phyloP scores from a whole-genome alignment of 345 rosid species.

The Erysimum cheiranthoides region DNA sequence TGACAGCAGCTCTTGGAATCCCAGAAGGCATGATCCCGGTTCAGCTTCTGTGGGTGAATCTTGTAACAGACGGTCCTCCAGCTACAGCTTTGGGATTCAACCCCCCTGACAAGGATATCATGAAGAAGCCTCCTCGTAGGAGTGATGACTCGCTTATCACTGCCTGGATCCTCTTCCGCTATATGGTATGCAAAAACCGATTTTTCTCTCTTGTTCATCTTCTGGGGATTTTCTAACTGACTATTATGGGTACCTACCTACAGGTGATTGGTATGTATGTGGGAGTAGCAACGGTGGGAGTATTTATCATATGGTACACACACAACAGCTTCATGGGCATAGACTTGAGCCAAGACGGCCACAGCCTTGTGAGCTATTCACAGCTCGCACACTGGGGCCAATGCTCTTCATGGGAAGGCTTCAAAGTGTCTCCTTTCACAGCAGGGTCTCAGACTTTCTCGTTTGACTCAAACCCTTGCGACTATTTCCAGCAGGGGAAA shows the following conservation, averaged over 20 bases:
- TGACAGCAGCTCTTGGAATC: slow-evolving; percentile 97
- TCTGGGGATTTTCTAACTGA: not conserved
- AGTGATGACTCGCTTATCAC: slow-evolving; percentile 91
- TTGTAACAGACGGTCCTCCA: slow-evolving; percentile 98
- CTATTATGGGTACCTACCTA: not conserved
- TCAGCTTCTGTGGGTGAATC: slow-evolving; percentile 99
- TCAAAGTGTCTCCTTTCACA: slow-evolving; percentile 70
- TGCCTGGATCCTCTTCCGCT: slow-evolving; percentile 98
- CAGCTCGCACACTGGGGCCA: slow-evolving; percentile 90
- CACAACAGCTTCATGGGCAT: slow-evolving; percentile 73
- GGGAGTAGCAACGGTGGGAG: slow-evolving; percentile 90
- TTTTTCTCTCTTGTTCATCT: slow-evolving; percentile 15
- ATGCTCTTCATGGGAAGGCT: slow-evolving; percentile 76
- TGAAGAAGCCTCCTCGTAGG: slow-evolving; percentile 93
- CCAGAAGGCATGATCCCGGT: slow-evolving; percentile 99
- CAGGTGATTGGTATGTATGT: slow-evolving; percentile 97
- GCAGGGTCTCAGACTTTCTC: slow-evolving; percentile 68
- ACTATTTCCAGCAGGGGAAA: slow-evolving; percentile 82
- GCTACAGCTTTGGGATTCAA: slow-evolving; percentile 98
- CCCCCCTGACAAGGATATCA: slow-evolving; percentile 91
- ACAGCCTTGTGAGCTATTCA: slow-evolving; percentile 76
- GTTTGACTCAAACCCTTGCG: slow-evolving; percentile 74
- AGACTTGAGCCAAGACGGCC: slow-evolving; percentile 93
- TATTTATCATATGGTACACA: slow-evolving; percentile 95
- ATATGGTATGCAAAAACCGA: slow-evolving; percentile 59